phyloP scores from a whole-genome alignment of 345 rosid species.

The Eucalyptus decipiens region DNA sequence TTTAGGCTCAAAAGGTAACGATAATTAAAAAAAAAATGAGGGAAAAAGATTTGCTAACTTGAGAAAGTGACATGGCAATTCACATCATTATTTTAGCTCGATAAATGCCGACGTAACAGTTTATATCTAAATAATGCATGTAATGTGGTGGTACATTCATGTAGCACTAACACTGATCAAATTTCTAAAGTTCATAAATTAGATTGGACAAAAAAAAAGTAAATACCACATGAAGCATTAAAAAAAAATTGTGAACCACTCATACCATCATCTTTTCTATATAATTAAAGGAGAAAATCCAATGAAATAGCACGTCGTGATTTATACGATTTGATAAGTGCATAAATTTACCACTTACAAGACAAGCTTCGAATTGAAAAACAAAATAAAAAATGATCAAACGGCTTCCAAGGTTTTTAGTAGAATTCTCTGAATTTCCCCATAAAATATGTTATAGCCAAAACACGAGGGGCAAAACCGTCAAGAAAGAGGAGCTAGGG shows the following conservation, averaged over 20 bases:
- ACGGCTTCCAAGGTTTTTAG: neutral
- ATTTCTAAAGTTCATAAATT: neutral
- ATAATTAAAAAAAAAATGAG: neutral
- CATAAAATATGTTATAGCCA: neutral
- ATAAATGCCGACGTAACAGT: accelerated
- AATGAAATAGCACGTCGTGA: neutral
- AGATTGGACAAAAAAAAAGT: neutral
- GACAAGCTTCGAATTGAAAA: neutral
- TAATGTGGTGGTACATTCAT: neutral
- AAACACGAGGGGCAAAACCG: neutral
- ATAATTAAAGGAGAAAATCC: neutral
- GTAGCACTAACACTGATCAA: neutral
- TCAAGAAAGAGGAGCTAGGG: neutral
- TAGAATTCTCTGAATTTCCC: neutral
- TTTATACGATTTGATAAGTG: neutral
- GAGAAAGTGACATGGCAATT: accelerated
- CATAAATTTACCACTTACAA: neutral
- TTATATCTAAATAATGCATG: neutral
- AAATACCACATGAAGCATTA: neutral
- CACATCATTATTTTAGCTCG: neutral
- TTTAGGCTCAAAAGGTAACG: neutral
- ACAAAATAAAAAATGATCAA: neutral
- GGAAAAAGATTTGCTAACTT: neutral
- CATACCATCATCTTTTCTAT: accelerated
- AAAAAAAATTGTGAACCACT: neutral